These are phyloP conservation scores for Hypocrella siamensis DNA, from an alignment of 2,329 filamentous ascomycete species.

Conservation along the genomic window DNA sequence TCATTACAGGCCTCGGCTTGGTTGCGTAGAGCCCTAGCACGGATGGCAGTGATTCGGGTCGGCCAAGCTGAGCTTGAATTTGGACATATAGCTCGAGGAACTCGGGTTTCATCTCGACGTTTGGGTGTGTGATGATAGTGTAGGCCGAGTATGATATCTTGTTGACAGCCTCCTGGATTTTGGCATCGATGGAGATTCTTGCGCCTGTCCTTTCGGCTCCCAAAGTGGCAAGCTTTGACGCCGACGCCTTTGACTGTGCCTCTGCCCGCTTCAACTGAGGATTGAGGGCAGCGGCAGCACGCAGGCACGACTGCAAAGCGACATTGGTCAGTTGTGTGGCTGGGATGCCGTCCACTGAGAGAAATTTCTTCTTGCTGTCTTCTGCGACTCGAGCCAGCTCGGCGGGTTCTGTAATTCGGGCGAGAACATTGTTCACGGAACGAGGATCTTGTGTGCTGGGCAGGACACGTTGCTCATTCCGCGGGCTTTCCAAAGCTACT, in stretches of 20 bases:
- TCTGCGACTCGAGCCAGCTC: constrained; percentile 25
- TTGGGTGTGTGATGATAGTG: constrained; percentile 53
- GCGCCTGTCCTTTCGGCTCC: constrained; percentile 19
- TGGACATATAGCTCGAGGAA: constrained; percentile 62
- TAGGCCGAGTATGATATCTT: constrained; percentile 47
- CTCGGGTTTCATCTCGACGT: constrained; percentile 63
- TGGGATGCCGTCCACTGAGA: constrained; percentile 28
- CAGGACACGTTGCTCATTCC: constrained; percentile 1
- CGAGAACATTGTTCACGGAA: neutral
- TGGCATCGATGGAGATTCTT: constrained; percentile 14
- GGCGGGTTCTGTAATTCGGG: constrained; percentile 19
- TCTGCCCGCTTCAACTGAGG: constrained; percentile 23
- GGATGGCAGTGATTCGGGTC: constrained; percentile 61
- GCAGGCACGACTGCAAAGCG: constrained; percentile 28
- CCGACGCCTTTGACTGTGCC: constrained; percentile 26
- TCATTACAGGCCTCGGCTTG: constrained; percentile 57
- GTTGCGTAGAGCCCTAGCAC: constrained; percentile 70
- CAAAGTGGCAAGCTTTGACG: constrained; percentile 36
- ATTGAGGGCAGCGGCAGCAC: constrained; percentile 26
- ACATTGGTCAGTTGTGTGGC: constrained; percentile 24
- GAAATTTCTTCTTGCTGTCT: constrained; percentile 25
- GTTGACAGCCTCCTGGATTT: constrained; percentile 28
- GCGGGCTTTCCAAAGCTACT: constrained; percentile 6
- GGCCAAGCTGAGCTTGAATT: constrained; percentile 57
- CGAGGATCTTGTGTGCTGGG: neutral